Evolutionary conservation across 257 asterid species (phyloP).

Genomic region (Solanum chiquidenum): DNA sequence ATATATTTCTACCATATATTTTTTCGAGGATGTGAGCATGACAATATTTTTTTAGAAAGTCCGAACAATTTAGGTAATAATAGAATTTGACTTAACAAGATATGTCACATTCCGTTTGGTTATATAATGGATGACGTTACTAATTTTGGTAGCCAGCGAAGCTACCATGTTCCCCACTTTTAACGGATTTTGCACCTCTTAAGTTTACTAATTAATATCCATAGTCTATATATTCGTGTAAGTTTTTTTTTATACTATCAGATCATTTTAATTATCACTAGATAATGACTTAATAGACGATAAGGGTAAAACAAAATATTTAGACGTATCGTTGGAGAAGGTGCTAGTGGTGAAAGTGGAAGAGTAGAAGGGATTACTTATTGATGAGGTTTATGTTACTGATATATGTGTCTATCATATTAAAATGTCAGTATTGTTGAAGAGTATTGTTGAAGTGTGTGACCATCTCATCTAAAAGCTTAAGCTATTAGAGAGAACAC

Average conservation of each 20-base stretch:
- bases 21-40: no score
- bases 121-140: not conserved
- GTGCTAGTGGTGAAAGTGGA: not conserved
- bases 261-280: not conserved
- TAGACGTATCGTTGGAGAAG: rapidly evolving
- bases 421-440: not conserved
- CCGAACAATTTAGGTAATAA: not conserved
- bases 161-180: not conserved
- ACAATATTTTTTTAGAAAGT: not conserved
- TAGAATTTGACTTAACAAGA: not conserved
- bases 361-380: not conserved
- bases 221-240: not conserved
- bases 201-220: not conserved
- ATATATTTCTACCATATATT: no score
- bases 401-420: not conserved
- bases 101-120: not conserved
- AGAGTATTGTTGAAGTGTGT: no score
- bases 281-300: not conserved
- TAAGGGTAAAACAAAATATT: not conserved
- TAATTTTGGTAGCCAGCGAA: not conserved
- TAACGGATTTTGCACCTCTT: not conserved
- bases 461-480: no score
- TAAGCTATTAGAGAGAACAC: no score
- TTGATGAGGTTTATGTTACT: rapidly evolving
- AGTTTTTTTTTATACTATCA: not conserved